Percentiles rank a stretch among this genome's conserved stretches.
phyloP scores from a whole-genome alignment of 257 asterid species.

The Solanum sparsipilum region DNA sequence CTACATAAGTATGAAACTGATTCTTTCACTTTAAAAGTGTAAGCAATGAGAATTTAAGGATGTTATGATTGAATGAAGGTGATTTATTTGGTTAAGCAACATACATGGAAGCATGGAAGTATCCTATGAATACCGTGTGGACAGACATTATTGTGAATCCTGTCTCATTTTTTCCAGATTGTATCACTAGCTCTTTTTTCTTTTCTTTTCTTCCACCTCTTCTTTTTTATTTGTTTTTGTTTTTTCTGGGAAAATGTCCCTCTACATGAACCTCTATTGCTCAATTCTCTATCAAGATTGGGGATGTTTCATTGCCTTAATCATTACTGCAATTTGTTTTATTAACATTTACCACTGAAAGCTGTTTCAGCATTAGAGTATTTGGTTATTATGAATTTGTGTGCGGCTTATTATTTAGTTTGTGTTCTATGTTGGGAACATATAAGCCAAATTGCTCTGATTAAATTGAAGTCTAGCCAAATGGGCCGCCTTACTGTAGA shows the following conservation, averaged over 20 bases:
- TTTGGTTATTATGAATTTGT: not conserved
- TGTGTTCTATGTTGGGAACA: not conserved
- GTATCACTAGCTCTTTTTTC: not conserved
- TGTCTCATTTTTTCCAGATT: not conserved
- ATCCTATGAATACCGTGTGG: not conserved
- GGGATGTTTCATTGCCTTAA: not conserved
- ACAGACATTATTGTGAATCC: not conserved
- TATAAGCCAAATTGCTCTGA: not conserved
- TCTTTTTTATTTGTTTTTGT: not conserved
- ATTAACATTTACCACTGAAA: not conserved
- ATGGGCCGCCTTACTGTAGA: not conserved
- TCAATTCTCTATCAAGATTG: not conserved
- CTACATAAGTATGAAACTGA: not conserved
- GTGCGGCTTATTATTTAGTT: not conserved
- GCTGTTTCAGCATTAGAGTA: not conserved
- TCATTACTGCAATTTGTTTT: not conserved
- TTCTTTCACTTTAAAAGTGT: not conserved
- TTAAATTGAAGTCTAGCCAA: not conserved
- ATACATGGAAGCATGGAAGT: not conserved
- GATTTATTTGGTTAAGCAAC: not conserved
- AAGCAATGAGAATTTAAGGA: not conserved
- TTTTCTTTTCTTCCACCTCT: not conserved
- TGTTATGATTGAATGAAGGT: not conserved
- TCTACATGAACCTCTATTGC: not conserved
- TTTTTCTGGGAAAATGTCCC: not conserved